A percentile compares a stretch with the other conserved stretches of the same genome.
Conservation (phyloP, 306 rosid species). For the Cucurbita argyrosperma region DNA sequence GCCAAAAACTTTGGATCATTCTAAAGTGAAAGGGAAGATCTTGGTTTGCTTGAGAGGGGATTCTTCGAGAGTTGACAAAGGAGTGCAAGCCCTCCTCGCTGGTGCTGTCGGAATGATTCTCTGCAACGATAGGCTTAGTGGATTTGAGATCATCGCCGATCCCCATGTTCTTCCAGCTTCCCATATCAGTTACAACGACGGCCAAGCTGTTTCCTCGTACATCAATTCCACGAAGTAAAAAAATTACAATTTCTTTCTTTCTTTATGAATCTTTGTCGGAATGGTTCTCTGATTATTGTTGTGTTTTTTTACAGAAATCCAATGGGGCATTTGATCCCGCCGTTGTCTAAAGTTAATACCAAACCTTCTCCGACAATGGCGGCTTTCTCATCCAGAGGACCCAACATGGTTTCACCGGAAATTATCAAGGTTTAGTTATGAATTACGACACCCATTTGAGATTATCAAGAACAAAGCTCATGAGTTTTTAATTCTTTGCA, state of each 20-base stretch:
- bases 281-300: too few species aligned
- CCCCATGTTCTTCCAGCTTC: too few species aligned
- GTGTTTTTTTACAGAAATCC: slow-evolving; percentile 27
- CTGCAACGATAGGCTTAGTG: slow-evolving; percentile 23
- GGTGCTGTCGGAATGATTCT: slow-evolving; percentile 79
- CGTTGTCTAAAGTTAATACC: slow-evolving; percentile 10
- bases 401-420: slow-evolving; percentile 38
- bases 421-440: slow-evolving; percentile 29
- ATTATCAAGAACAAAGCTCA: too few species aligned
- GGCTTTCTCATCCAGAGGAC: slow-evolving; percentile 61
- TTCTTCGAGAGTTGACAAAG: slow-evolving; percentile 27
- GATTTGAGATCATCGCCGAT: slow-evolving; percentile 12
- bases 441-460: too few species aligned
- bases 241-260: too few species aligned
- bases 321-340: slow-evolving; percentile 32
- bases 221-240: not conserved
- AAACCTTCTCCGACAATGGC: slow-evolving; percentile 64
- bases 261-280: too few species aligned
- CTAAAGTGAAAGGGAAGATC: slow-evolving; percentile 42
- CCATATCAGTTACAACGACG: too few species aligned
- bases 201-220: not conserved
- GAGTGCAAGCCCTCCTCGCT: slow-evolving; percentile 31
- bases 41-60: slow-evolving; percentile 47
- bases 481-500: not conserved
- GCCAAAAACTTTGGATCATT: slow-evolving; percentile 28